Percentiles rank a stretch among this genome's conserved stretches.
Conservation (phyloP, 2,329 filamentous ascomycete genomes). For the Penicillium oxalicum region DNA sequence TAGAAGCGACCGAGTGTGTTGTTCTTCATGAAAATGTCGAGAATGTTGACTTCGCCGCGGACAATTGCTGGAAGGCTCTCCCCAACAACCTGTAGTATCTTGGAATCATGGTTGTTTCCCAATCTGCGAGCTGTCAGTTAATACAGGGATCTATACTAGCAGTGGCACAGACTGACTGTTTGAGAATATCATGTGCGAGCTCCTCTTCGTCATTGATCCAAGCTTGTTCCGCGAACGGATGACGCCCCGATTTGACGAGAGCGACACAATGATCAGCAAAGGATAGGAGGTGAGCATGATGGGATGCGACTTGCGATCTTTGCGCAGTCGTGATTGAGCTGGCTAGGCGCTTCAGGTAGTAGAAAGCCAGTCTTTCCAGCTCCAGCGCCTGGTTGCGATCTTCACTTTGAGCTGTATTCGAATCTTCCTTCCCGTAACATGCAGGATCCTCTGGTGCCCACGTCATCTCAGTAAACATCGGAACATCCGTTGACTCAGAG, state of each 20-base stretch:
- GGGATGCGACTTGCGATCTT: not conserved
- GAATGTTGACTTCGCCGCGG: constrained; percentile 28
- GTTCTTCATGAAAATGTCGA: constrained; percentile 36
- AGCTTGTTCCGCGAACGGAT: constrained; percentile 9
- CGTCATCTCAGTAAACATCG: constrained; percentile 16
- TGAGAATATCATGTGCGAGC: constrained; percentile 5
- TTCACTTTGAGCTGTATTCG: not conserved
- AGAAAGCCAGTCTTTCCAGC: constrained; percentile 17
- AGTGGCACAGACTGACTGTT: constrained; percentile 2
- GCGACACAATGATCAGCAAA: constrained; percentile 11
- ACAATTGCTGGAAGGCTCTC: constrained; percentile 33
- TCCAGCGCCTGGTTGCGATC: constrained; percentile 1
- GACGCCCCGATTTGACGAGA: constrained; percentile 5
- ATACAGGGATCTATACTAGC: too few relatives aligned
- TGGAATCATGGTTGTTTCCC: constrained; percentile 8
- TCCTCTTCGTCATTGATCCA: constrained; percentile 10
- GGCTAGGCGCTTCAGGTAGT: constrained; percentile 13
- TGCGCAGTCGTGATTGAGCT: not conserved
- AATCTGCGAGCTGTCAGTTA: constrained; percentile 8
- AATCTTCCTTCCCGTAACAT: not conserved
- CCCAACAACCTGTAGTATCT: constrained; percentile 18
- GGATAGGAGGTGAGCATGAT: constrained; percentile 12
- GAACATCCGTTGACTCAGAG: constrained; percentile 12
- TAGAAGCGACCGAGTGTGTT: constrained; percentile 35
- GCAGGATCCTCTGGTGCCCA: constrained; percentile 15